phyloP scores from a whole-genome alignment of 78 protist species.

The Carpediemonas membranifera region DNA sequence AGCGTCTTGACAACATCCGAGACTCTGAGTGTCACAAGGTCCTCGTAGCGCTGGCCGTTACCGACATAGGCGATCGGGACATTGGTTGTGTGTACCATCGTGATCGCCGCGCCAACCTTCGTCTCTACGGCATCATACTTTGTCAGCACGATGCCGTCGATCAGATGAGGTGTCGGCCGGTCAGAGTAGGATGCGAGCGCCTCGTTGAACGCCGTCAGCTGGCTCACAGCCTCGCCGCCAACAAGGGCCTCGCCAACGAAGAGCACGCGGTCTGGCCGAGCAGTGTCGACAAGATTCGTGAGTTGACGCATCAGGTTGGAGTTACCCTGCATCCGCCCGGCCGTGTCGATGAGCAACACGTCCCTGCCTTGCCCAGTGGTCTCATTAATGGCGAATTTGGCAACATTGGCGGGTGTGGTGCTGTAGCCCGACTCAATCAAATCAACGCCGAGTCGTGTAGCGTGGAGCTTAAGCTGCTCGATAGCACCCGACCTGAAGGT shows the following conservation, averaged over 20 bases:
- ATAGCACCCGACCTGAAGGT: slow-evolving; percentile 97
- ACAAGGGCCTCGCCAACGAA: slow-evolving; percentile 99
- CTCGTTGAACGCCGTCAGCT: slow-evolving; percentile 75
- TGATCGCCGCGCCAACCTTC: slow-evolving; percentile 97
- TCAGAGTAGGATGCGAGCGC: background rate
- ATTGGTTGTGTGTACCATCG: slow-evolving; percentile 86
- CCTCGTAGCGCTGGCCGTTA: slow-evolving; percentile 79
- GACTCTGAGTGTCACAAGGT: slow-evolving; percentile 62
- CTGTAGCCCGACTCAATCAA: slow-evolving; percentile 41
- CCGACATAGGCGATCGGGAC: slow-evolving; percentile 96
- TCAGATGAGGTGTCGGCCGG: slow-evolving; percentile 30
- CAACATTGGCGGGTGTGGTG: background rate
- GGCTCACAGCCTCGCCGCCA: slow-evolving; percentile 97
- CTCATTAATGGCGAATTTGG: background rate
- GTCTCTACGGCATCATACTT: slow-evolving; percentile 98
- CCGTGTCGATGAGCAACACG: slow-evolving; percentile 91
- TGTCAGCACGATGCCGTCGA: slow-evolving; percentile 96
- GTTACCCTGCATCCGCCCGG: slow-evolving; percentile 97
- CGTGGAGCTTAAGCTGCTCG: slow-evolving; percentile 86
- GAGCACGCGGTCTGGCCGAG: slow-evolving; percentile 77
- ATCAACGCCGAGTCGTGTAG: slow-evolving; percentile 45
- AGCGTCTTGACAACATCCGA: slow-evolving; percentile 68
- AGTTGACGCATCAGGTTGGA: slow-evolving; percentile 86
- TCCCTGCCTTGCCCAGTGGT: slow-evolving; percentile 26
- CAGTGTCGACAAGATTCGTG: slow-evolving; percentile 61